Conservation (phyloP, 2,329 filamentous ascomycete genomes). For the Ceratocystis eucalypticola region DNA sequence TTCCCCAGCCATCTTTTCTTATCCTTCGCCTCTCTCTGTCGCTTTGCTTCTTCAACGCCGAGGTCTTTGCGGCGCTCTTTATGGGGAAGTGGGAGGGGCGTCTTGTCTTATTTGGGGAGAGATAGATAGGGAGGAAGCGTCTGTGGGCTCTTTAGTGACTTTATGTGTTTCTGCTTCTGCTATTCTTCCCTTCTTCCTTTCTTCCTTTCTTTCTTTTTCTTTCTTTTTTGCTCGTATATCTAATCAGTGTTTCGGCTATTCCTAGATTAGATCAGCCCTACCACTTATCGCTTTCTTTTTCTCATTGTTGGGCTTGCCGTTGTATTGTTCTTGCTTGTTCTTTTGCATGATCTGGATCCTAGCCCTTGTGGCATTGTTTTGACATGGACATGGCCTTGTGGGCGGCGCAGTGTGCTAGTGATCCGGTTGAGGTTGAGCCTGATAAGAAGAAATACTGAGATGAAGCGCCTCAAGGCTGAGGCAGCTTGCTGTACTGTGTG, state of each 20-base stretch:
- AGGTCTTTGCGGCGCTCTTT: not conserved
- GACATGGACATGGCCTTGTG: not conserved
- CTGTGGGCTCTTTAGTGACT: not conserved
- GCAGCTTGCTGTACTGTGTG: not conserved
- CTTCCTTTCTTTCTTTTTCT: not conserved
- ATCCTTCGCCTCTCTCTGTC: not conserved
- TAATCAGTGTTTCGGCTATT: slow-evolving; percentile 1
- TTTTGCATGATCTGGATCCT: not conserved
- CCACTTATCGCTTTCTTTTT: not conserved
- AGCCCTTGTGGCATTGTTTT: not conserved
- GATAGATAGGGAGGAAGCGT: not conserved
- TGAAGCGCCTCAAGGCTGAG: not conserved
- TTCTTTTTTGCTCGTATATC: not conserved
- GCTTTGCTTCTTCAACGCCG: too few species aligned
- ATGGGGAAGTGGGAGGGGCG: not conserved
- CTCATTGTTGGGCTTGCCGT: not conserved
- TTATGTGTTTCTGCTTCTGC: not conserved
- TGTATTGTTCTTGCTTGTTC: not conserved
- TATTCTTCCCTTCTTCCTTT: not conserved
- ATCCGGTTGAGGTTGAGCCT: not conserved
- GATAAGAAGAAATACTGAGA: not conserved
- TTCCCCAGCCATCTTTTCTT: not conserved
- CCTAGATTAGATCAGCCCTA: slow-evolving; percentile 4
- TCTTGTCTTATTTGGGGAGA: not conserved
- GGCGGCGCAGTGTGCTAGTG: not conserved